Evolutionary conservation across 2,329 filamentous ascomycete species (phyloP), one percentile per base, ranked within the genome.

Genomic region (Alternaria brassicicola): DNA sequence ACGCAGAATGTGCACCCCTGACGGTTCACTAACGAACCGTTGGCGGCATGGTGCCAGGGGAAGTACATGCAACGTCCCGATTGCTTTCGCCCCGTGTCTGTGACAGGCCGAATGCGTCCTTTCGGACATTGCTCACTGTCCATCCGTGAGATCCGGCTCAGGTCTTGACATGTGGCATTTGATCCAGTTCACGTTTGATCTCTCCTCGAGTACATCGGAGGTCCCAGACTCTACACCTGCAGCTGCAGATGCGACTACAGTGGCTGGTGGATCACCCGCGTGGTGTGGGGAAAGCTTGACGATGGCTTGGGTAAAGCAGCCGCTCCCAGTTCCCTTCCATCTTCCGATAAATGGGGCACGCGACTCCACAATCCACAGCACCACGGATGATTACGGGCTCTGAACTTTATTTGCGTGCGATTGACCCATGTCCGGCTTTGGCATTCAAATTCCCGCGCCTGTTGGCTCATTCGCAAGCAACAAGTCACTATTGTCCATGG

Each of bases 261-360:
- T 39, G 36, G 36, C 36, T 39, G 38, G 56, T 55, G 56, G 52
- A 59, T 55, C 56, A 48, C 39, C 56, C 56, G 56, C 52, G 53
- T 33, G 56, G 51, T 70, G 69, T 64, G 71, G 71, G 71, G 71
- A 73, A 72, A 72, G 69, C 70, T 74, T 73, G 62, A 55, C 62
- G 59, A 55, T 63, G 59, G 46, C 52, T 51, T 59, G 52, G 56
- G 52, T 49, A 55, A 58, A 31, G 52, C 39, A 58, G 45, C 55
- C 55, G 55, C 51, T 19, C 50, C 42, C 55, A 43, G 43, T 43
- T 57, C 50, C 50, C 47, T 55, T 36, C 51, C 36, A 39, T 58
- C 45, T 45, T 59, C 56, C 56, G 26, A 50, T 45, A 38, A 55
- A 30, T 46, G 56, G 56, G 46, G 46, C 56, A 59, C 56, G 26